A percentile compares a stretch with the other conserved stretches of the same genome.
These are phyloP conservation scores for Akanthomyces dipterigenus DNA, from an alignment of 2,329 filamentous ascomycete genomes.

Conservation along the genomic window DNA sequence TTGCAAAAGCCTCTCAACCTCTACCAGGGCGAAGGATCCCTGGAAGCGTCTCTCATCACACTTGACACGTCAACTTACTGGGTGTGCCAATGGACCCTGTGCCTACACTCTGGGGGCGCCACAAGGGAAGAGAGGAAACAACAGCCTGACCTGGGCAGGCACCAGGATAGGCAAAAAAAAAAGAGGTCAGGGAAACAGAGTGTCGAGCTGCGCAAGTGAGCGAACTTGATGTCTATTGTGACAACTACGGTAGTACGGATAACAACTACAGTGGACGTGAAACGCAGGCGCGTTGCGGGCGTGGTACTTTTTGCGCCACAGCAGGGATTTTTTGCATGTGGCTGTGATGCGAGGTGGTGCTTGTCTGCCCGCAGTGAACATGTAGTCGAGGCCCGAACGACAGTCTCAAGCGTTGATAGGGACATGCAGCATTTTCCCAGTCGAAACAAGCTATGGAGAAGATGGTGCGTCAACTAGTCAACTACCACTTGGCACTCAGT, in stretches of 20 bases:
- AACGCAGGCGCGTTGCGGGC: too few relatives aligned
- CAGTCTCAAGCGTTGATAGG: not conserved
- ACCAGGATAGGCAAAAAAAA: not conserved
- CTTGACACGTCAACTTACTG: not conserved
- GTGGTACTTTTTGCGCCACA: too few relatives aligned
- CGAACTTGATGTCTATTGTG: not conserved
- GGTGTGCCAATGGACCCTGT: not conserved
- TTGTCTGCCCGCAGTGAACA: not conserved
- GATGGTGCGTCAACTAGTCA: too few relatives aligned
- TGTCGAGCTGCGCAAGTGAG: not conserved
- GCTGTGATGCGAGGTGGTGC: not conserved
- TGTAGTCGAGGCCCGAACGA: not conserved
- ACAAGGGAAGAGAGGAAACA: not conserved
- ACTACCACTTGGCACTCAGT: too few relatives aligned
- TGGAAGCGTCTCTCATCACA: not conserved
- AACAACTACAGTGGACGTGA: not conserved
- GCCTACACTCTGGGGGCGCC: not conserved
- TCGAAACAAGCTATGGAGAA: too few relatives aligned
- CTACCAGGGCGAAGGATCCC: not conserved
- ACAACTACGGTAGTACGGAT: not conserved
- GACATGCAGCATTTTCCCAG: too few relatives aligned
- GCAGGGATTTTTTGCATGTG: not conserved
- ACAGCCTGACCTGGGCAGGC: not conserved
- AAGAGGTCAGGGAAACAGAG: not conserved
- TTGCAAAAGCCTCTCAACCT: not conserved